A percentile compares a stretch with the other conserved stretches of the same genome.
Conservation (phyloP, 108 stramenopile genomes). For the Skeletonema menzelii region DNA sequence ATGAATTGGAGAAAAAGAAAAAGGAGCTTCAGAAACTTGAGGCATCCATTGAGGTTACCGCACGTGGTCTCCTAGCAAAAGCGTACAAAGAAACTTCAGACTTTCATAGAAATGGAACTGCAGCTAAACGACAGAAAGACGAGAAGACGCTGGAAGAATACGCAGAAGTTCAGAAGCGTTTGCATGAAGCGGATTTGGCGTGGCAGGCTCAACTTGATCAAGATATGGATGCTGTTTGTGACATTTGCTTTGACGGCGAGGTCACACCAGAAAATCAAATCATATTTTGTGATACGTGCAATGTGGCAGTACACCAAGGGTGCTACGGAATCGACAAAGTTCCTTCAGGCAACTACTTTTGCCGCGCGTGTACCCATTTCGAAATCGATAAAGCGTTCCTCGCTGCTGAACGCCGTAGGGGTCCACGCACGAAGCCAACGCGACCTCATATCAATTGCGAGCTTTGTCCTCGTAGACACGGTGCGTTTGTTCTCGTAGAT, state of each 20-base stretch:
- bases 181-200: constrained; percentile 62
- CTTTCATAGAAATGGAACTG: constrained; percentile 45
- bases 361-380: constrained; percentile 74
- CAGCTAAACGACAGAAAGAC: constrained; percentile 26
- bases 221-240: constrained; percentile 90
- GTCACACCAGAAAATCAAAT: constrained; percentile 89
- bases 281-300: constrained; percentile 89
- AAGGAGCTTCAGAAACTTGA: constrained; percentile 48
- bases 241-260: constrained; percentile 87
- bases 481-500: constrained; percentile 71
- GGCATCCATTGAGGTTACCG: constrained; percentile 49
- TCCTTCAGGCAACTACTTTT: constrained; percentile 90
- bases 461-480: constrained; percentile 76
- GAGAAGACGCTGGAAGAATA: constrained; percentile 41
- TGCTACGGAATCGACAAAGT: constrained; percentile 88
- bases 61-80: constrained; percentile 49
- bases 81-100: constrained; percentile 51
- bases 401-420: constrained; percentile 41
- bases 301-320: constrained; percentile 85
- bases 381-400: constrained; percentile 61
- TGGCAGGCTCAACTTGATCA: constrained; percentile 76
- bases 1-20: constrained; percentile 55
- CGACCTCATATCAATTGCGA: constrained; percentile 72
- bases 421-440: constrained; percentile 34
- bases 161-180: constrained; percentile 43